phyloP scores from a whole-genome alignment of 164 flowering plant genomes.

The Brasenia schreberi region DNA sequence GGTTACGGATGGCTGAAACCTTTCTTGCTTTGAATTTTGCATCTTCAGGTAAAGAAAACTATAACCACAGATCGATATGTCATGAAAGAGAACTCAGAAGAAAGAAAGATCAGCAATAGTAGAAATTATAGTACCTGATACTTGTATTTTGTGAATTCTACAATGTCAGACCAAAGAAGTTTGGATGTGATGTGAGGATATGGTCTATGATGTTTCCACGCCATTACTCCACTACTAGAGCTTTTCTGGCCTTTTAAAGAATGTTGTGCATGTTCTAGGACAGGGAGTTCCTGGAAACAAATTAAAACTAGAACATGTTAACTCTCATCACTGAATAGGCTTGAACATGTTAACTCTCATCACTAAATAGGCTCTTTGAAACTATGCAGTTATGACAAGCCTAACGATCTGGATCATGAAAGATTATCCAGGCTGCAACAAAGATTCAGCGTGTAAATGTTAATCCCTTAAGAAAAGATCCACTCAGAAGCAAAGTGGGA shows the following conservation, averaged over 20 bases:
- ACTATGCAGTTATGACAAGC: no score
- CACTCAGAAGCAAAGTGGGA: no score
- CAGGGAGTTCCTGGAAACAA: constrained; percentile 37
- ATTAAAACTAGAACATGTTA: not conserved
- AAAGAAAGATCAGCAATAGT: not conserved
- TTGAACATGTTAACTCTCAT: no score
- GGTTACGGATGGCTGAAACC: constrained; percentile 73
- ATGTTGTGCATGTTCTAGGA: constrained; percentile 36
- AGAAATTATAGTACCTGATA: constrained; percentile 54
- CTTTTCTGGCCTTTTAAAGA: constrained; percentile 36
- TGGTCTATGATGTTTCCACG: constrained; percentile 32
- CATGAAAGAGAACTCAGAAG: not conserved
- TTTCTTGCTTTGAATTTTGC: constrained; percentile 53
- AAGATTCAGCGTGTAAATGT: no score
- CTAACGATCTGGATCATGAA: no score
- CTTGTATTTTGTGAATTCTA: constrained; percentile 68
- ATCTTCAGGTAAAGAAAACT: constrained; percentile 86
- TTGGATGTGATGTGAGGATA: constrained; percentile 47
- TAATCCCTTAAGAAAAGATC: no score
- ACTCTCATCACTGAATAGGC: no score
- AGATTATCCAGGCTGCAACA: no score
- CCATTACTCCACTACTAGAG: constrained; percentile 30
- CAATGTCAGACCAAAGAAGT: constrained; percentile 72
- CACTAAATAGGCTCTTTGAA: no score
- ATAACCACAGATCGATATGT: constrained; percentile 1